Percentiles rank a stretch among this genome's conserved stretches.
phyloP scores from a whole-genome alignment of 2,329 filamentous ascomycete species.

The Fusarium torulosum region DNA sequence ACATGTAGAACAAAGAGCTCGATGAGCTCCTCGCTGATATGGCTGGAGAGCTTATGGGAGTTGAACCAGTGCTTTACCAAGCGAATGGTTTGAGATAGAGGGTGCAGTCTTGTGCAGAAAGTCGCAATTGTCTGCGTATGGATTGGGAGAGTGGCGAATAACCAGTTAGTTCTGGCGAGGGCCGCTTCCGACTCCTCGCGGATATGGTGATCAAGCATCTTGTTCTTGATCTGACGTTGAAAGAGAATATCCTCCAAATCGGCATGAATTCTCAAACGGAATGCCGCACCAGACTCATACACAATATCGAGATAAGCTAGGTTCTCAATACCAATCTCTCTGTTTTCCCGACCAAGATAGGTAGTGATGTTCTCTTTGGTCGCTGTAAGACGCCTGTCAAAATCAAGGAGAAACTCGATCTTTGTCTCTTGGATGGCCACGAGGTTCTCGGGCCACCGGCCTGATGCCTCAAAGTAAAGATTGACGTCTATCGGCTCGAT shows the following conservation, averaged over 20 bases:
- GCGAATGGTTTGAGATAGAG: constrained; percentile 85
- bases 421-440: constrained; percentile 94
- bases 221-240: constrained; percentile 82
- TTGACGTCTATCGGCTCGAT: constrained; percentile 78
- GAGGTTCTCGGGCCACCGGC: constrained; percentile 92
- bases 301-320: constrained; percentile 85
- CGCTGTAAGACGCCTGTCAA: constrained; percentile 77
- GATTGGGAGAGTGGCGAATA: constrained; percentile 78
- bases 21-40: constrained; percentile 83
- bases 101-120: constrained; percentile 82
- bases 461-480: constrained; percentile 92
- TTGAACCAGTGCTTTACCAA: constrained; percentile 92
- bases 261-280: constrained; percentile 88
- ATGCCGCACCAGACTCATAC: constrained; percentile 77
- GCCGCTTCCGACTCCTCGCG: constrained; percentile 78
- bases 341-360: constrained; percentile 85
- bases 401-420: constrained; percentile 85
- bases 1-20: constrained; percentile 84
- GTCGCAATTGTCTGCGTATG: constrained; percentile 86
- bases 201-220: constrained; percentile 71
- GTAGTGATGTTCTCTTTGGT: constrained; percentile 71
- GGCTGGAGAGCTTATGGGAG: constrained; percentile 80
- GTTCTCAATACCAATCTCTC: constrained; percentile 76
- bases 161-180: constrained; percentile 77
- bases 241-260: constrained; percentile 87